Base-by-base conservation (phyloP, 2,329 filamentous ascomycete genomes). In the Trichoderma oligosporum region DNA sequence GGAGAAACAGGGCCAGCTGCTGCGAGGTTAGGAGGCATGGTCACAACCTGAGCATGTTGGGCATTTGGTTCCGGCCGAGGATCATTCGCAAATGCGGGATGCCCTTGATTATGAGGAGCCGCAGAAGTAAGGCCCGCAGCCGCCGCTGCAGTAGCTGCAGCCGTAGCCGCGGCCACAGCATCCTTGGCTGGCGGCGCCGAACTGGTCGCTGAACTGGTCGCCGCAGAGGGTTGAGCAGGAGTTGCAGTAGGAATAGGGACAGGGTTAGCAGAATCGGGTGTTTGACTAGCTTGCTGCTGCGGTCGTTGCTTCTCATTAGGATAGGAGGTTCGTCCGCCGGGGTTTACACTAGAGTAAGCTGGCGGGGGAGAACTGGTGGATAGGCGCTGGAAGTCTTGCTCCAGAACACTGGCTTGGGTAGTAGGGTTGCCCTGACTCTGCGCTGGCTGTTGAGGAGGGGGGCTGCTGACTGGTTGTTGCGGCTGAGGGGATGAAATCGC, bases 41-140 rank as follows among this genome's bases (percentile, higher is more conserved):
- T 68, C 29, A 77, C 73, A 0, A 77, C 73, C 61, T 81, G 73
- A 62, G 73, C 63, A 63, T 74, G 64, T 61, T 81, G 79, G 41
- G 76, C 78, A 48, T 78, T 79, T 49, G 53, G 35, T 31, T 76
- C 74, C 18, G 76, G 81, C 59, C 83, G 82, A 35, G 81, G 80
- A 64, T 96, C 91, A 66, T 96, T 96, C 48, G 92, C 91, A 75
- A 96, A 96, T 1, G 93, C 93, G 35, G 92, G 92, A 72, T 97
- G 92, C 18, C 84, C 84, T 38, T 85, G 78, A 62, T 84, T 80
- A 61, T 84, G 81, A 33, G 79, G 69, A 35, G 77, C 76, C 2
- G 78, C 78, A 25, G 77, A 80, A 7, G 75, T 73, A 55, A 79
- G 67, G 16, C 68, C 68, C 8, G 62, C 63, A 4, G 64, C 62